Evolutionary conservation across 2,329 filamentous ascomycete genomes (phyloP).

Genomic region (Didymella sp.): DNA sequence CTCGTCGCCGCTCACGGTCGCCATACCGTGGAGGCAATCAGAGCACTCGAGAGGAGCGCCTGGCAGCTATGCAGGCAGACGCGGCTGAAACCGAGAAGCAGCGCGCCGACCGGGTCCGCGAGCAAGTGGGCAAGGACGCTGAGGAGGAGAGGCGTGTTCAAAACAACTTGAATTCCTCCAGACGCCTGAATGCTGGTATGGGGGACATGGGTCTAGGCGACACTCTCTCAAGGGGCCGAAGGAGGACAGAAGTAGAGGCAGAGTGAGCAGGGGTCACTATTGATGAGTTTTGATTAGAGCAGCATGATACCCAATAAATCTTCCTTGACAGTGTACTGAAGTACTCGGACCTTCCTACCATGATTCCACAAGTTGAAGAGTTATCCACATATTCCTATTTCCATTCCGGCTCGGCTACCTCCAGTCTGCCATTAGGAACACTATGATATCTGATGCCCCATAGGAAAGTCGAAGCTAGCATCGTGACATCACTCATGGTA

Average conservation of each 20-base stretch:
- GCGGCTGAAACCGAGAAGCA: slow-evolving; percentile 43
- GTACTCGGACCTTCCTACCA: neutral
- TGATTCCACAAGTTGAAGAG: neutral
- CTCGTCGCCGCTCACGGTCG: slow-evolving; percentile 27
- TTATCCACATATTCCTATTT: neutral
- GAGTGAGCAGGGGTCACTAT: neutral
- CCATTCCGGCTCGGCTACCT: no score
- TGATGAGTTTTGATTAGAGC: neutral
- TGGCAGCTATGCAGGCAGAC: slow-evolving; percentile 46
- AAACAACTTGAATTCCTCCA: slow-evolving; percentile 26
- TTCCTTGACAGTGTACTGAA: neutral
- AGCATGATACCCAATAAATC: slow-evolving; percentile 15
- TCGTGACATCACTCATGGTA: neutral
- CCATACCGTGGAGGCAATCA: slow-evolving; percentile 33
- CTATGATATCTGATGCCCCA: no score
- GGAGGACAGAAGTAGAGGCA: slow-evolving; percentile 21
- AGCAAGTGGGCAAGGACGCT: slow-evolving; percentile 42
- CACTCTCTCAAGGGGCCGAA: slow-evolving; percentile 28
- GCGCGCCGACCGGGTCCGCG: slow-evolving; percentile 43
- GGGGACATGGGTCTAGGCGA: slow-evolving; percentile 32
- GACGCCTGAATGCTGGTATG: slow-evolving; percentile 28
- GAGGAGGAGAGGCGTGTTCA: slow-evolving; percentile 37
- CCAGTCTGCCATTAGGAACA: no score
- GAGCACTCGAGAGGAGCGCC: slow-evolving; percentile 32
- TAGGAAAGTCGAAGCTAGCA: neutral